phyloP scores from a whole-genome alignment of 306 rosid species.

The Cucumis cinereus region DNA sequence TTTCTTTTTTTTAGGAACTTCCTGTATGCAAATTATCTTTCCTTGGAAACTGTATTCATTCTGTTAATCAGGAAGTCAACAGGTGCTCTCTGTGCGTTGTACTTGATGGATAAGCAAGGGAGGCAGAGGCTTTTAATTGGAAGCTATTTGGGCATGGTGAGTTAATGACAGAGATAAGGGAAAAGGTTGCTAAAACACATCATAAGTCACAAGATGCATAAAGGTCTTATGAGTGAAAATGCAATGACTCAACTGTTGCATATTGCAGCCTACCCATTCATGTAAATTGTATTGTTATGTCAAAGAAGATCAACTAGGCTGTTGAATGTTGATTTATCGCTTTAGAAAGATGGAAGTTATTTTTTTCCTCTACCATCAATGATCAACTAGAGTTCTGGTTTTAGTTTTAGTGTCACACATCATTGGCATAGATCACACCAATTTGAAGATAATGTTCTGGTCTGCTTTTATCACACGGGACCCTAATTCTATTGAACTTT shows the following conservation, averaged over 20 bases:
- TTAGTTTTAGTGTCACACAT: background rate
- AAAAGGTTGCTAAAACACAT: background rate
- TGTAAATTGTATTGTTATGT: background rate
- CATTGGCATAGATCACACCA: background rate
- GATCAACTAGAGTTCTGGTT: background rate
- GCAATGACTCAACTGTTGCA: background rate
- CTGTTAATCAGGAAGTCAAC: conserved; percentile 17
- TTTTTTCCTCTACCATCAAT: background rate
- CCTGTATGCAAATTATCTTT: conserved; percentile 6
- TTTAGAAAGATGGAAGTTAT: background rate
- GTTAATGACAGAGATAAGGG: conserved; percentile 8
- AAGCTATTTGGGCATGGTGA: conserved; percentile 91
- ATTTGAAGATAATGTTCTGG: background rate
- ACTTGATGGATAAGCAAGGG: conserved; percentile 71
- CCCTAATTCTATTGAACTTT: background rate
- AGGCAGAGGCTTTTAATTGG: conserved; percentile 69
- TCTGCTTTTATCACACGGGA: background rate
- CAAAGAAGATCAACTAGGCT: background rate
- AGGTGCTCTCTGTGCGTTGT: conserved; percentile 73
- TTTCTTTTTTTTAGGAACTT: conserved; percentile 2
- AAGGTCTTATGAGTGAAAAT: background rate
- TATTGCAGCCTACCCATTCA: background rate
- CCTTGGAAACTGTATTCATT: conserved; percentile 17
- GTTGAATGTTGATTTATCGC: background rate
- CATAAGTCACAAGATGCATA: background rate